Conservation (phyloP, 2,329 filamentous ascomycete genomes). For the Exophiala phaeomuriformis region DNA sequence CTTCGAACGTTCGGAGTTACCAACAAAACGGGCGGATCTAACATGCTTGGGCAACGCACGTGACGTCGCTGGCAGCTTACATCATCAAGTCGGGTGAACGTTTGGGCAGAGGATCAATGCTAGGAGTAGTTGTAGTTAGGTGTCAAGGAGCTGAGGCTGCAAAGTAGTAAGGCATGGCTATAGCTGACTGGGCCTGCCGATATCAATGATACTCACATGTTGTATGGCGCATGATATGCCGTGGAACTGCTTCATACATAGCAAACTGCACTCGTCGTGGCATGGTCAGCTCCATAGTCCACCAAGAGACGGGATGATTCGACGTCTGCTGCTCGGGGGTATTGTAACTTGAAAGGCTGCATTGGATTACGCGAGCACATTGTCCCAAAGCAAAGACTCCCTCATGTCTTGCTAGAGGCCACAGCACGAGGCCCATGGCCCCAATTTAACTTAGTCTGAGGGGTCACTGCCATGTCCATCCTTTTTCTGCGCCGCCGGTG, state of each 20-base stretch:
- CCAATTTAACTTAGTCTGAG: conserved; percentile 27
- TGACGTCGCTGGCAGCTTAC: not conserved
- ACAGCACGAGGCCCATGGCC: not conserved
- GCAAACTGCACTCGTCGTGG: too few relatives aligned
- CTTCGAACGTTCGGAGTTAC: conserved; percentile 1
- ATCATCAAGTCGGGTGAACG: too few relatives aligned
- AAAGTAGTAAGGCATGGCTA: not conserved
- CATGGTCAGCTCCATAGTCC: too few relatives aligned
- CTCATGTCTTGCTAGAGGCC: too few relatives aligned
- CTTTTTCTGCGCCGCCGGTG: conserved; percentile 4
- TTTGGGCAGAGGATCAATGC: too few relatives aligned
- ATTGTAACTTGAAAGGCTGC: too few relatives aligned
- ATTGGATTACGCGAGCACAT: too few relatives aligned
- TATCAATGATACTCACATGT: not conserved
- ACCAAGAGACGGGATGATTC: too few relatives aligned
- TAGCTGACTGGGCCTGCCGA: not conserved
- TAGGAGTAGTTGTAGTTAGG: not conserved
- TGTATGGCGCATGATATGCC: not conserved
- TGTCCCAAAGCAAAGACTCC: too few relatives aligned
- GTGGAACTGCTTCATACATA: too few relatives aligned
- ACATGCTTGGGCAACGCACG: not conserved
- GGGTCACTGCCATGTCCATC: conserved; percentile 22
- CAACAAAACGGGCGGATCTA: not conserved
- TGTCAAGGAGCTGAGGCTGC: not conserved
- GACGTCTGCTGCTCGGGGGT: too few relatives aligned